Evolutionary conservation across 2,329 filamentous ascomycete species (phyloP), one percentile per base, ranked within the genome.

Genomic region (Diaporthe amygdali): DNA sequence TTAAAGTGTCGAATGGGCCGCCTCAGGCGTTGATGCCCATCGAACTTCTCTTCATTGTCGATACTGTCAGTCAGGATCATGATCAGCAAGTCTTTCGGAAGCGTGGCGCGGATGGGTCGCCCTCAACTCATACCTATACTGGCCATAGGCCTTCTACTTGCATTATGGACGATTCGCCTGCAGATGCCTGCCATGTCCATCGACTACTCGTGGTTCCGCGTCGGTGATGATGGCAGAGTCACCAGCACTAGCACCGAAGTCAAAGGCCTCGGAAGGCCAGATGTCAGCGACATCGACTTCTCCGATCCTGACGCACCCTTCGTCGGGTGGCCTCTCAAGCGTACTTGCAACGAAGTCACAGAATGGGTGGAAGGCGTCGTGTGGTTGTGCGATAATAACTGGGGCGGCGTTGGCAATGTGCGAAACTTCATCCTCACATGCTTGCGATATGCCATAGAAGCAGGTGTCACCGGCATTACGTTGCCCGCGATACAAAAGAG

Each of bases 341-440:
- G 84, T 6, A 78, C 82, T 5, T 86, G 85, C 76, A 78, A 81
- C n/a, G 84, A 86, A 72, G 79, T 83, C 1, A 74, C 70, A 0
- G 66, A 70, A n/a, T 85, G 81, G 80, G 78, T 79, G 1, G 79
- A 82, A 0, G 84, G 84, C 1, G 74, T 86, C 27, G 79, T 85
- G n/a, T 86, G 83, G 71, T 77, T 84, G 25, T 87, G 85, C 78
- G 85, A 85, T 76, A 86, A 86, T 75, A 87, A 87, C 74, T 84
- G 83, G 6, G 85, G 85, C 1, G 85, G 85, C 27, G 83, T 87
- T 56, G 85, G 85, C 22, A 87, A 87, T 70, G 85, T 87, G 32
- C 80, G 85, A 67, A 86, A 85, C 74, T 87, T 85, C 75, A 84
- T 87, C 64, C 80, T 87, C 67, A 87, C 84, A 10, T 87, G 85